Evolutionary conservation across 306 rosid species (phyloP).

Genomic region (Vachellia collinsii): DNA sequence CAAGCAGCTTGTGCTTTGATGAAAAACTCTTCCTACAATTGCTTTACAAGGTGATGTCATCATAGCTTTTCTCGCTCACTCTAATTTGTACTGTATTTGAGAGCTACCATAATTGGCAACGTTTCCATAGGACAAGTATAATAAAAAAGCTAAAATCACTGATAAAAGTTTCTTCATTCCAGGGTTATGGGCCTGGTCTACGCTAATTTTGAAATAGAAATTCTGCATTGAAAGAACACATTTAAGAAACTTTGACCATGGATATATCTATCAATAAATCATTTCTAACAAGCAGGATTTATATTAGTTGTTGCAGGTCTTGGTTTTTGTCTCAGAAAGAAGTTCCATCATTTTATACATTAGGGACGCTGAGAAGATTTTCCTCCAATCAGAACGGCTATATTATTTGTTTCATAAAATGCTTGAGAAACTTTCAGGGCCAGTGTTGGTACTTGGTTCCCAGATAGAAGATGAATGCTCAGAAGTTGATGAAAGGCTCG

Average conservation of each 20-base stretch:
- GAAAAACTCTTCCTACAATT: conserved; percentile 83
- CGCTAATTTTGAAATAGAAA: not conserved
- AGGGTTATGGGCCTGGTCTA: not conserved
- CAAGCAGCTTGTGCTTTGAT: conserved; percentile 77
- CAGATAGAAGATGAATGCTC: conserved; percentile 48
- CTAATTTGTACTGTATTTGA: conserved; percentile 9
- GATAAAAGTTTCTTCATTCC: conserved; percentile 22
- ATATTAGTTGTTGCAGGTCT: conserved; percentile 55
- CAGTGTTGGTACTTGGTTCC: conserved; percentile 83
- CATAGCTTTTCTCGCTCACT: not conserved
- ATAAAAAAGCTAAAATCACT: too few species aligned
- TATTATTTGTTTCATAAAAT: conserved; percentile 68
- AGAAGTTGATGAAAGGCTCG: conserved; percentile 63
- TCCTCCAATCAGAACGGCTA: conserved; percentile 66
- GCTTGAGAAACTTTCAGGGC: conserved; percentile 76
- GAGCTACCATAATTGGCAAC: not conserved
- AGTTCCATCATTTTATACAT: conserved; percentile 77
- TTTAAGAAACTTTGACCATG: not conserved
- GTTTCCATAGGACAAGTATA: too few species aligned
- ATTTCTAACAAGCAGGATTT: conserved; percentile 14
- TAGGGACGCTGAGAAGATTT: conserved; percentile 78
- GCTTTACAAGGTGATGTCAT: conserved; percentile 79
- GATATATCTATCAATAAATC: not conserved
- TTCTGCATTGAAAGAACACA: not conserved
- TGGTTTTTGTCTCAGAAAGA: conserved; percentile 71